phyloP scores from a whole-genome alignment of 768 basidiomycete species.

The Tephrocybe sp. region DNA sequence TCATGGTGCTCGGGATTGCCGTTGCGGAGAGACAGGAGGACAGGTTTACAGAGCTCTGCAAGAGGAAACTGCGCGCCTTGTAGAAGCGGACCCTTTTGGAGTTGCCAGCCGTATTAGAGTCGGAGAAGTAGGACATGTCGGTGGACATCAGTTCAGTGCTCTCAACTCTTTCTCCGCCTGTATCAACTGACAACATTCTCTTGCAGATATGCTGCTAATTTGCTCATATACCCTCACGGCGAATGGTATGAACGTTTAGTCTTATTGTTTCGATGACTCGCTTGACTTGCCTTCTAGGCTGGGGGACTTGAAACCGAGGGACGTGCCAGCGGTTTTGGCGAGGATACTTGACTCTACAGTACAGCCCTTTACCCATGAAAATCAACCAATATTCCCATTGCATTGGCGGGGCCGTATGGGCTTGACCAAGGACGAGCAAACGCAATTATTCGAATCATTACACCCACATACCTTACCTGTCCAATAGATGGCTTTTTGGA shows the following conservation, averaged over 20 bases:
- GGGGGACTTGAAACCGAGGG: constrained; percentile 54
- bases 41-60: constrained; percentile 53
- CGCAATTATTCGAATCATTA: constrained; percentile 19
- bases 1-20: constrained; percentile 76
- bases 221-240: constrained; percentile 67
- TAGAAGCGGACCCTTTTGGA: constrained; percentile 25
- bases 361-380: constrained; percentile 22
- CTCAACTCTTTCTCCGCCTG: neutral
- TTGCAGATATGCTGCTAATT: constrained; percentile 64
- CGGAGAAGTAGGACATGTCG: constrained; percentile 75
- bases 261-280: neutral
- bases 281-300: constrained; percentile 42
- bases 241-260: constrained; percentile 56
- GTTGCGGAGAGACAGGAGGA: constrained; percentile 69
- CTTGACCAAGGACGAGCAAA: constrained; percentile 55
- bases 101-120: constrained; percentile 39
- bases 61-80: constrained; percentile 47
- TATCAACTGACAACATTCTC: constrained; percentile 1
- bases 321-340: constrained; percentile 57
- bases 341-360: constrained; percentile 33
- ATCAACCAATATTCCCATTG: constrained; percentile 37
- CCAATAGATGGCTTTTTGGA: neutral
- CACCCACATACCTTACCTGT: constrained; percentile 24
- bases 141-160: constrained; percentile 65
- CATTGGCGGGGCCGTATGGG: constrained; percentile 80